Conservation (phyloP, 139 green algal genomes). For the Nannochloris sp. region DNA sequence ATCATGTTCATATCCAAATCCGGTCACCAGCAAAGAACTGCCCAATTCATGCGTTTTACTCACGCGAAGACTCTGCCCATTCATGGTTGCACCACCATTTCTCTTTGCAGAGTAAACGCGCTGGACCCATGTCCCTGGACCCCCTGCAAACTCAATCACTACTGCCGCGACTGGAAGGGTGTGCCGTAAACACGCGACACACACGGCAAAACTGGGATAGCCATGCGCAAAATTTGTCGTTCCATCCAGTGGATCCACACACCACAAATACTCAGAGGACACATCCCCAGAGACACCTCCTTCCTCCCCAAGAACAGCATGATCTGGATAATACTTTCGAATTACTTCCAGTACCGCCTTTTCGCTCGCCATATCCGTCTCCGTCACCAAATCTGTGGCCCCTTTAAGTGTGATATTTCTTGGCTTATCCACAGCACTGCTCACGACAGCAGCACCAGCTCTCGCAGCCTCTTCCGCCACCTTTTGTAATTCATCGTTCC, state of each 20-base stretch:
- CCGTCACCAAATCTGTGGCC: slow-evolving; percentile 60
- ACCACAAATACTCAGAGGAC: slow-evolving; percentile 72
- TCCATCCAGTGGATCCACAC: slow-evolving; percentile 77
- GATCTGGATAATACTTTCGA: slow-evolving; percentile 34
- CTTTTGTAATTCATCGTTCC: slow-evolving; percentile 29
- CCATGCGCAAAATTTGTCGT: slow-evolving; percentile 83
- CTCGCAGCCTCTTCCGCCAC: slow-evolving; percentile 36
- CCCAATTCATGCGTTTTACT: slow-evolving; percentile 20
- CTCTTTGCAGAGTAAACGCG: slow-evolving; percentile 60
- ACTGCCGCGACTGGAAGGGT: slow-evolving; percentile 47
- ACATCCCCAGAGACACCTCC: slow-evolving; percentile 72
- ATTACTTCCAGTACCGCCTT: slow-evolving; percentile 45
- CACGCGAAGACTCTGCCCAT: slow-evolving; percentile 51
- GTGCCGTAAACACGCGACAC: slow-evolving; percentile 51
- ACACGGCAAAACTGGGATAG: slow-evolving; percentile 75
- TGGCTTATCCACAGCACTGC: slow-evolving; percentile 52
- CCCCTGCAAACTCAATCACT: slow-evolving; percentile 49
- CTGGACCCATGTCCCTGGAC: slow-evolving; percentile 54
- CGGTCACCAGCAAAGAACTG: slow-evolving; percentile 61
- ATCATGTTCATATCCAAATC: slow-evolving; percentile 80
- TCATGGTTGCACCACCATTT: slow-evolving; percentile 58
- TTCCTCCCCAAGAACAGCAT: slow-evolving; percentile 84
- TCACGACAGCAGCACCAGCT: slow-evolving; percentile 48
- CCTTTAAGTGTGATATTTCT: slow-evolving; percentile 62
- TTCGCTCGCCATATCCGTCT: slow-evolving; percentile 66